Evolutionary conservation across 2,329 filamentous ascomycete species (phyloP).

Genomic region (Rutstroemia sp.): DNA sequence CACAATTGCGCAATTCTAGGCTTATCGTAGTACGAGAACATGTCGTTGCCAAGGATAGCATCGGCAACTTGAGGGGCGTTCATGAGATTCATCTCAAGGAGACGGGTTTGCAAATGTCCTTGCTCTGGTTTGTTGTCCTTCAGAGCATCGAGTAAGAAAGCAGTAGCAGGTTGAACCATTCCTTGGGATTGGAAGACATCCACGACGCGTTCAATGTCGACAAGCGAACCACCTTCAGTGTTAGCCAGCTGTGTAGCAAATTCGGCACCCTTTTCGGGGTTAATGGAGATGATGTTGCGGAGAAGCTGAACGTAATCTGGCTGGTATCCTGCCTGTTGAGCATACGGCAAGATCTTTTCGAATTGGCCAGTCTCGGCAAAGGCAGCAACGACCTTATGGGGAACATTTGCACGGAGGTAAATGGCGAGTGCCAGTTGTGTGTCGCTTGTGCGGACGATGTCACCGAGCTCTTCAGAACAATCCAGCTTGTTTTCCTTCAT

Average conservation of each 20-base stretch:
- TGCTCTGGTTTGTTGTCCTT: constrained; percentile 95
- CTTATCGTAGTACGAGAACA: constrained; percentile 97
- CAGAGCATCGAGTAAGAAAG: constrained; percentile 92
- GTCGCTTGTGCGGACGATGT: constrained; percentile 86
- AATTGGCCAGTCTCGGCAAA: constrained; percentile 95
- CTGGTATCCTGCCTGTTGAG: constrained; percentile 75
- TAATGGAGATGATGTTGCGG: constrained; percentile 74
- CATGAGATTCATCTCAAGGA: constrained; percentile 96
- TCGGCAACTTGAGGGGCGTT: constrained; percentile 97
- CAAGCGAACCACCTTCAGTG: constrained; percentile 75
- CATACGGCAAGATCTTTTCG: constrained; percentile 91
- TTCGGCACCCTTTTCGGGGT: constrained; percentile 88
- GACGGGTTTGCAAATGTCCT: constrained; percentile 82
- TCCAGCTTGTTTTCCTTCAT: constrained; percentile 92
- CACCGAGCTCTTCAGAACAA: constrained; percentile 92
- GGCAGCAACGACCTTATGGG: constrained; percentile 90
- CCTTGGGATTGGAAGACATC: constrained; percentile 98
- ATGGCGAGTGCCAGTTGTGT: constrained; percentile 79
- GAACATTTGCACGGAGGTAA: constrained; percentile 83
- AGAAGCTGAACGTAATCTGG: constrained; percentile 93
- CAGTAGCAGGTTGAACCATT: constrained; percentile 95
- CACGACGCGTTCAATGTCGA: constrained; percentile 90
- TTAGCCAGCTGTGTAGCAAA: constrained; percentile 91
- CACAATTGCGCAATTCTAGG: constrained; percentile 81
- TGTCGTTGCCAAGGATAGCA: constrained; percentile 94